Evolutionary conservation across 83 land plant genomes (phyloP), one percentile per base, ranked within the genome.

Genomic region (Picea abies): DNA sequence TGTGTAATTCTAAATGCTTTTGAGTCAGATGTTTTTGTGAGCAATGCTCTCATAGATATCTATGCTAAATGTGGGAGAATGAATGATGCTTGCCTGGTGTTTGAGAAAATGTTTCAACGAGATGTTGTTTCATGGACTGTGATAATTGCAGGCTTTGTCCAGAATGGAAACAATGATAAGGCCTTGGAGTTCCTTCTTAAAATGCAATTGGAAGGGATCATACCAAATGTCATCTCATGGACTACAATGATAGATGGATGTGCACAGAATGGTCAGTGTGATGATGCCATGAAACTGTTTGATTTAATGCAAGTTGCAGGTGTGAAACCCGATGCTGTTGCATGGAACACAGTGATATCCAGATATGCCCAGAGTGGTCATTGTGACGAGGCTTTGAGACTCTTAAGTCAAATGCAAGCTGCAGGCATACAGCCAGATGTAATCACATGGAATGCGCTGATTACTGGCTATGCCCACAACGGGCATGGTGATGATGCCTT

Each of bases 401-500:
- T 87, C 4, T 87, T 90, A 60, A 63, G 78, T 5, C 39, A 79
- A 4, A 52, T 89, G 44, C 81, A 60, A 78, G 66, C 47, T 44
- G 84, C 82, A 82, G 87, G 89, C 29, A 8, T 85, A 12, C 39
- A 64, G 29, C 89, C 89, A 66, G 88, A 89, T 80, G 76, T 73
- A 61, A 81, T 78, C 32, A 89, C 88, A 70, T 89, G 91, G 91
- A 89, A 89, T 82, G 47, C 85, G 10, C 73, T 90, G 82, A 90
- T 85, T 9, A 83, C 78, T 82, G 87, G 89, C 9, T 87, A 85
- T 79, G 80, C 87, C 1, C 85, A 75, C 14, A 65, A 15, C 17
- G 89, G 89, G 20, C 58, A 81, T 60, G 69, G 73, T 58, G 4
- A 49, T 62, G 84, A 83, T 52, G 83, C 89, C 35, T 81, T 85